phyloP scores from a whole-genome alignment of 352 stramenopile species.

The Pythium biforme region DNA sequence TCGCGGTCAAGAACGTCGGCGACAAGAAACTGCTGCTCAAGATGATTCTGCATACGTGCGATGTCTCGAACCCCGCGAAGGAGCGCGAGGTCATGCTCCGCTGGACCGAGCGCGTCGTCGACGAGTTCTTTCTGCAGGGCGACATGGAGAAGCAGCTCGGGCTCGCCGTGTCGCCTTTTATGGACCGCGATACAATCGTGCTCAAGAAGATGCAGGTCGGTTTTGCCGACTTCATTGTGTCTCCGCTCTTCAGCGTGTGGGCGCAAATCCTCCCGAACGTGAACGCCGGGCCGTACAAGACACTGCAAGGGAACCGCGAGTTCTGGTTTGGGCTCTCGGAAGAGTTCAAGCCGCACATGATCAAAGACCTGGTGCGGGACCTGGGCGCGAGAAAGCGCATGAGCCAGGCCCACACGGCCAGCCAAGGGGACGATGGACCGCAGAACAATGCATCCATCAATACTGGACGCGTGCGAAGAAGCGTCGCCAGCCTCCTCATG shows the following conservation, averaged over 20 bases:
- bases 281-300: constrained; percentile 63
- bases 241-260: constrained; percentile 85
- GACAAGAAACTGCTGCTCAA: constrained; percentile 88
- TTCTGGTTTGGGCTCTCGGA: constrained; percentile 80
- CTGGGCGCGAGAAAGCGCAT: constrained; percentile 39
- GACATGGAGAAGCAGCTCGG: constrained; percentile 93
- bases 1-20: constrained; percentile 80
- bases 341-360: constrained; percentile 85
- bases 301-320: constrained; percentile 73
- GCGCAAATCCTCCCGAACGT: constrained; percentile 76
- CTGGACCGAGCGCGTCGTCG: constrained; percentile 92
- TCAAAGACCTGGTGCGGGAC: constrained; percentile 74
- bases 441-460: constrained; percentile 25
- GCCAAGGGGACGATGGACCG: constrained; percentile 2
- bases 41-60: constrained; percentile 90
- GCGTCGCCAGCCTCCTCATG: constrained; percentile 44
- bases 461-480: constrained; percentile 34
- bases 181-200: constrained; percentile 91
- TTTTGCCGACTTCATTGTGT: constrained; percentile 95
- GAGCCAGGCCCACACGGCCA: constrained; percentile 23
- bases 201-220: constrained; percentile 93
- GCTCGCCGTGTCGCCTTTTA: constrained; percentile 91
- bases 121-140: constrained; percentile 96
- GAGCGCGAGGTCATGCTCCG: constrained; percentile 84
- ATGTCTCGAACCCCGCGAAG: constrained; percentile 95